Percentiles rank a stretch among this genome's conserved stretches.
Conservation (phyloP, 805 yeast genomes). For the Saccharomycopsis synnaedendra region DNA sequence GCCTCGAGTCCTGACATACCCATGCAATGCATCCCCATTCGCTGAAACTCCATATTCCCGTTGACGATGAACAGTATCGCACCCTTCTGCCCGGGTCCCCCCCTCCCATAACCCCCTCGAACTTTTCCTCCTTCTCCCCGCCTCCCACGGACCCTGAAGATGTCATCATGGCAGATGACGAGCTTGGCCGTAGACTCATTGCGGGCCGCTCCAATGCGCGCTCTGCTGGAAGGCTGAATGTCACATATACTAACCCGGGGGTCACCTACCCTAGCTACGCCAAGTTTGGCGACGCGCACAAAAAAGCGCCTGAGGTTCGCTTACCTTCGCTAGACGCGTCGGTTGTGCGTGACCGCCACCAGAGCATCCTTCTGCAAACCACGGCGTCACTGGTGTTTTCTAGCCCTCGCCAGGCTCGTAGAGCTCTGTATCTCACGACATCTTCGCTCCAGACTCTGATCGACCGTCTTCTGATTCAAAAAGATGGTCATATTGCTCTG, state of each 20-base stretch:
- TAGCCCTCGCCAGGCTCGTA: constrained; percentile 1
- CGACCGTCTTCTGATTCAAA: constrained; percentile 5
- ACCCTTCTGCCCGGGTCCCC: no score
- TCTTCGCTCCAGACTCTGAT: constrained; percentile 14
- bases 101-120: no score
- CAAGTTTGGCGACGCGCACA: neutral
- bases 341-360: constrained; percentile 10
- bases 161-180: neutral
- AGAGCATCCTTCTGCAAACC: constrained; percentile 9
- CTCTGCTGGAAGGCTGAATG: neutral
- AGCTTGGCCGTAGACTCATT: neutral
- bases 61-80: no score
- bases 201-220: neutral
- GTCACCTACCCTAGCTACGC: constrained; percentile 11
- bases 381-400: constrained; percentile 7
- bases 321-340: no score
- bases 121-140: no score
- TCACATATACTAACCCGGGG: constrained; percentile 8
- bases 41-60: no score
- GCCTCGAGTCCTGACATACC: no score
- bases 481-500: constrained; percentile 2
- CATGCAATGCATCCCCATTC: no score
- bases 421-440: constrained; percentile 11
- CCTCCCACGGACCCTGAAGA: no score
- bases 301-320: neutral